Evolutionary conservation across 2,329 filamentous ascomycete genomes (phyloP).

Genomic region (Ampelomyces quisqualis): DNA sequence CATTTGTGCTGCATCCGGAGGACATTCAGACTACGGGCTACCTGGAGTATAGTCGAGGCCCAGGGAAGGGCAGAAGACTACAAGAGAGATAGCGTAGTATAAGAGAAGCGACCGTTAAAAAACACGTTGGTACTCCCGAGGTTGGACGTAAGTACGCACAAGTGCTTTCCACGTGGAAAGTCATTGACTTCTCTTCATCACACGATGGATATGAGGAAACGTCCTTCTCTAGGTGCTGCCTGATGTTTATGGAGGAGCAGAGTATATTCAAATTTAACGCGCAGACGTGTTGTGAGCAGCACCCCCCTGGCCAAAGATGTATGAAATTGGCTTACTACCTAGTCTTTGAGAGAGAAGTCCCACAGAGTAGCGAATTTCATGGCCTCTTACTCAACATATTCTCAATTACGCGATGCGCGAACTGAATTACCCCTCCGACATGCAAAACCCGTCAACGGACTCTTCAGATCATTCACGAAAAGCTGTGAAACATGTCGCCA

Average conservation of each 20-base stretch:
- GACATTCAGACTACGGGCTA: conserved; percentile 15
- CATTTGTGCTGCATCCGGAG: conserved; percentile 11
- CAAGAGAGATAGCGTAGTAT: no score
- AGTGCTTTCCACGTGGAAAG: background rate
- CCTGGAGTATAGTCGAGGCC: conserved; percentile 1
- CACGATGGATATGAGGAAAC: conserved; percentile 1
- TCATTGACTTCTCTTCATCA: background rate
- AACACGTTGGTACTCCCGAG: background rate
- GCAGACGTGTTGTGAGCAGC: background rate
- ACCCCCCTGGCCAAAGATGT: background rate
- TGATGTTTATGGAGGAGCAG: conserved; percentile 4
- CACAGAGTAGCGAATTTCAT: no score
- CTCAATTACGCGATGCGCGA: no score
- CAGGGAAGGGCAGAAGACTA: background rate
- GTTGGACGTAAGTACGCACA: background rate
- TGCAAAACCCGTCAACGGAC: no score
- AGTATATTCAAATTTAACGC: background rate
- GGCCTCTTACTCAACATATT: no score
- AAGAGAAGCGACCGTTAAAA: no score
- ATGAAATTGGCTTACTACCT: no score
- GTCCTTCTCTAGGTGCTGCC: conserved; percentile 1
- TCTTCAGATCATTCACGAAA: no score
- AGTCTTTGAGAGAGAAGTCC: no score
- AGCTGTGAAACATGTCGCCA: no score
- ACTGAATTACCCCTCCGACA: no score